Base-by-base conservation (phyloP, 768 basidiomycete genomes). In the Galerina marginata region DNA sequence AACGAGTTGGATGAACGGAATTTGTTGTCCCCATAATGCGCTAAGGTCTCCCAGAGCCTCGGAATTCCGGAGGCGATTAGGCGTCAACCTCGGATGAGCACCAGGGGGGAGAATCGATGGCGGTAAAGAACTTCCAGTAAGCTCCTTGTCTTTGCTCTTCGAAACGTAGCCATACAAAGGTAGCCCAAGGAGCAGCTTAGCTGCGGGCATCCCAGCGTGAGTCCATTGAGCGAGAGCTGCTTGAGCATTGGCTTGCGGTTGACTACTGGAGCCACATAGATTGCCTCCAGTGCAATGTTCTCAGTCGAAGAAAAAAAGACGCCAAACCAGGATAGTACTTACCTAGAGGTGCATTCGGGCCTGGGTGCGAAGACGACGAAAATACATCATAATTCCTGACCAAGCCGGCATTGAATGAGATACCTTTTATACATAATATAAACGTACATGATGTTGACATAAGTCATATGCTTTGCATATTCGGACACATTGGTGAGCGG, bases 311-410 rank as follows among this genome's bases (percentile, higher is more conserved):
- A 6, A 40, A 33, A 20, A 23, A 45, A 26, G 36, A 16, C 29
- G 16, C 16, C 12, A 7, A 9, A 7, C 1, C 39, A 43, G 23
- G 26, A 9, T 36, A 14, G 43, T 23, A 29, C 66, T 26, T 63
- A 77, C 82, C 81, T 12, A 90, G 81, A 3, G 90, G 91, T 5
- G 91, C 90, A 70, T 92, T 92, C 2, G 91, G 86, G 2, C 91
- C 91, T 1, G 90, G 91, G 44, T 79, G 82, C 1, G 79, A 72
- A 6, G 85, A 84, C 0, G 86, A 81, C 42, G 84, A 84, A 72
- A 81, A 88, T 46, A 89, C 83, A 67, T 91, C 90, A 72, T 91
- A 91, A 73, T 90, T 90, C 90, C 89, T 88, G 67, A 25, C 9
- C 29, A 59, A 23, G 11, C 40, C 39, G 25, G 39, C 72, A 67